Evolutionary conservation across 129 eudicot genomes (phyloP).

Genomic region (Chrysanthemum lavandulifolium): DNA sequence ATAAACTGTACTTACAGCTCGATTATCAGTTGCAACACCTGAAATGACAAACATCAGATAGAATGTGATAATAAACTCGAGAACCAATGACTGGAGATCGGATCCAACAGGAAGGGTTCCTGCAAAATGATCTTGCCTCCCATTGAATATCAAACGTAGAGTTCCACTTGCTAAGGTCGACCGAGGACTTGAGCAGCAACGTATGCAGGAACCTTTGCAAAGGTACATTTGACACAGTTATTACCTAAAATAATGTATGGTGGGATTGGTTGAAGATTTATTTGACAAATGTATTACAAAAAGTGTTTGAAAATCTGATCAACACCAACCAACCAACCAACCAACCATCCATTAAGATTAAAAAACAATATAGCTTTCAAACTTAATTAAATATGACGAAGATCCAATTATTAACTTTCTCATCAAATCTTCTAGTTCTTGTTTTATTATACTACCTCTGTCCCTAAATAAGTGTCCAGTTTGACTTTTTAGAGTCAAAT

Average conservation of each 20-base stretch:
- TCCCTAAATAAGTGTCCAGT: too few species aligned
- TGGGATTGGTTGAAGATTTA: neutral
- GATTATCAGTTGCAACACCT: constrained; percentile 79
- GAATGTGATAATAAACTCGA: constrained; percentile 84
- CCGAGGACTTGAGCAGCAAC: constrained; percentile 63
- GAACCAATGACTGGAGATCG: constrained; percentile 56
- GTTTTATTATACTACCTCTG: constrained; percentile 10
- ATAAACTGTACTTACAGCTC: constrained; percentile 65
- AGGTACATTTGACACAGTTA: neutral
- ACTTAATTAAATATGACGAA: constrained; percentile 10
- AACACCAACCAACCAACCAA: constrained; percentile 21
- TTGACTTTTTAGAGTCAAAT: too few species aligned
- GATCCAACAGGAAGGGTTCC: constrained; percentile 76
- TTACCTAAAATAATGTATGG: neutral
- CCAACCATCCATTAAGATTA: neutral
- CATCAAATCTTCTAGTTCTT: constrained; percentile 10
- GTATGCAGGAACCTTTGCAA: constrained; percentile 66
- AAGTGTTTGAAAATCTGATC: neutral
- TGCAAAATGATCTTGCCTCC: constrained; percentile 58
- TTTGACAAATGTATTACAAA: neutral
- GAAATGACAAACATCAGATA: constrained; percentile 90
- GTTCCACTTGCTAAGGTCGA: constrained; percentile 79
- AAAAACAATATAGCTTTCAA: constrained; percentile 2
- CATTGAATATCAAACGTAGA: constrained; percentile 69
- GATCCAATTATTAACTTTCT: constrained; percentile 21